Evolutionary conservation across 129 eudicot genomes (phyloP), one percentile per base, ranked within the genome.

Genomic region (Ambrosia trifida): DNA sequence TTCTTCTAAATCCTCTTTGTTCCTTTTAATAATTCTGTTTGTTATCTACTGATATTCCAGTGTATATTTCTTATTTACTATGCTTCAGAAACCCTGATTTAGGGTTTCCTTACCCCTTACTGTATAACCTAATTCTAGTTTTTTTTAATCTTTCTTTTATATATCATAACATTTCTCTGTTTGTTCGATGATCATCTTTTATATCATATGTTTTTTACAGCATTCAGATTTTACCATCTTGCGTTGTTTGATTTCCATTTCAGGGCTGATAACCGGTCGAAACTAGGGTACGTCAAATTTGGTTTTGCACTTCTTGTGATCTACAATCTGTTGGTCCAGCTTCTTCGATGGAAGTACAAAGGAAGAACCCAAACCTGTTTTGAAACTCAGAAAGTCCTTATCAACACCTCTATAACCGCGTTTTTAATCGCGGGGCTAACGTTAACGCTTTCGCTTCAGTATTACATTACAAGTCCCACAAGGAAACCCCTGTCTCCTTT

Each of bases 321-420:
- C 17, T 59, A 59, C 65, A 30, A 59, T 13, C 41, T 4, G 19
- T 30, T 59, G 41, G 65, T 59, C 2, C 65, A 31, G 65, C 2
- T 30, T 1, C 65, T 59, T 59, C 43, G 65, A 13, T 59, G 5
- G 40, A 59, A 59, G 19, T 59, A 59, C 7, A 31, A 11, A 28
- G 65, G 65, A 5, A 59, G 5, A 14, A 30, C 33, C 1, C 17
- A 30, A 59, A 59, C 41, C 19, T 17, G 19, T 59, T 59, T 59
- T 59, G 19, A 59, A 6, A 59, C 65, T 59, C 65, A 59, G 40
- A 59, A 9, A 11, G 33, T 59, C 65, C 8, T 59, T 10, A 59
- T 59, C 43, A n/a, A 30, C 65, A 13, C 65, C 5, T 59, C 65
- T 13, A 31, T 59, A 31, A 5, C n/a, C 6, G 9, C 65, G 3